Base-by-base conservation (phyloP, 2,329 filamentous ascomycete species). In the Colletotrichum lini region DNA sequence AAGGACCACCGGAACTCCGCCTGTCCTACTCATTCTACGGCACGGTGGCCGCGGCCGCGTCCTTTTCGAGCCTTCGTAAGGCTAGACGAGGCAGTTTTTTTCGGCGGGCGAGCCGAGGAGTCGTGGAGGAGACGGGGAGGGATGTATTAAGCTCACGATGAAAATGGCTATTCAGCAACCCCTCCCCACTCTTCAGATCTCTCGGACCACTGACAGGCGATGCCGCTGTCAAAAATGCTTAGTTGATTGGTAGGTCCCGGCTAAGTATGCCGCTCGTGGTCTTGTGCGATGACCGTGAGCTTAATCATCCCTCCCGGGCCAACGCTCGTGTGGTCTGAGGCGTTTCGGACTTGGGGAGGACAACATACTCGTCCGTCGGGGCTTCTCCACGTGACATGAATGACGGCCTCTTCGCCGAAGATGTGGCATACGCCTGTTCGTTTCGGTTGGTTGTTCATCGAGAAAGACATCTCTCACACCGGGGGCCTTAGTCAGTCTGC, bases 191-290 rank as follows among this genome's bases (percentile, higher is more conserved):
- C 5, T 50, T 38, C 12, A 61, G 62, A 60, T 70, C 54, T 61
- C 26, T 49, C 44, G 5, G 18, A 10, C 63, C 67, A 66, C 12
- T 65, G n/a, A 69, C 4, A 21, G 23, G 35, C 21, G 38, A 26
- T 23, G 16, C 3, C 26, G 35, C 18, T 18, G 61, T 45, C 44
- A 44, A 58, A 47, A 18, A 16, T 26, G 21, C 44, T 4, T 59
- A 16, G 21, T n/a, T 23, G 26, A 44, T 54, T 50, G 21, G 30
- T 50, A 49, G 49, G 23, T 50, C 15, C 18, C 52, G 67, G 67
- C 53, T 69, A 65, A 40, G 8, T 65, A 3, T 69, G 47, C 67
- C 61, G 38, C 18, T 47, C 56, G 45, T 52, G 45, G 35, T 45
- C 42, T 30, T 57, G 44, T 35, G 35, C 26, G 18, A 52, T 13